Conservation (phyloP, 1,284 basidiomycete genomes). For the Bothia castanella region DNA sequence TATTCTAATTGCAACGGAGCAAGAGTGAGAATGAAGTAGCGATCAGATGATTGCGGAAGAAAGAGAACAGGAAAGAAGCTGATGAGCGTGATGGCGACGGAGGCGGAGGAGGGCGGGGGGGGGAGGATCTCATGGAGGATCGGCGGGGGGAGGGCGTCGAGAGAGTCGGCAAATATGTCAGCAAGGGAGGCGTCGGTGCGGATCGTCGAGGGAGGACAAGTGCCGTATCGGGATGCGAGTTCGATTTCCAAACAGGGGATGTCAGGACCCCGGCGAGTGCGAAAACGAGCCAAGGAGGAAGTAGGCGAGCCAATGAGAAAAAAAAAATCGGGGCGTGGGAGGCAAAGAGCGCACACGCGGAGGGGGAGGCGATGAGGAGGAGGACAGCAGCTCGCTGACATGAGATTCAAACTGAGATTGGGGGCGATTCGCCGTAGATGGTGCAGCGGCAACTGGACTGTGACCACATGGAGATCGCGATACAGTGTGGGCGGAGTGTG, state of each 20-base stretch:
- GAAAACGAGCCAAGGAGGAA: constrained; percentile 31
- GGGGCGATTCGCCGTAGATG: constrained; percentile 33
- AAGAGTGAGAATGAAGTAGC: constrained; percentile 8
- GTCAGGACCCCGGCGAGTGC: constrained; percentile 31
- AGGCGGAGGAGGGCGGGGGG: constrained; percentile 20
- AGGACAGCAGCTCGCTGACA: constrained; percentile 28
- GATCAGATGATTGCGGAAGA: constrained; percentile 16
- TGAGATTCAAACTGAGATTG: constrained; percentile 32
- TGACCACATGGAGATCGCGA: constrained; percentile 36
- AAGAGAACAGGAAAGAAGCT: constrained; percentile 26
- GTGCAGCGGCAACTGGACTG: constrained; percentile 31
- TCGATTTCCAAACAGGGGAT: constrained; percentile 24
- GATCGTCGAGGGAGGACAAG: constrained; percentile 28
- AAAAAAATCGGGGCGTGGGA: constrained; percentile 19
- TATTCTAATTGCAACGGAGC: constrained; percentile 29
- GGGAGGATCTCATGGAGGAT: constrained; percentile 19
- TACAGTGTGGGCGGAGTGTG: constrained; percentile 29
- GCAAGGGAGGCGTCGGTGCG: constrained; percentile 28
- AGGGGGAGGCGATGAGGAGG: constrained; percentile 16
- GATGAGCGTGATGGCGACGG: constrained; percentile 21
- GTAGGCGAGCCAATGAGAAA: constrained; percentile 24
- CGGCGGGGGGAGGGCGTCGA: constrained; percentile 22
- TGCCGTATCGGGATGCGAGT: constrained; percentile 19
- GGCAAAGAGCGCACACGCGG: constrained; percentile 25
- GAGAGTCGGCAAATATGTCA: constrained; percentile 27